Evolutionary conservation across 1,284 basidiomycete species (phyloP).

Genomic region (Xerocomus minutiporus): DNA sequence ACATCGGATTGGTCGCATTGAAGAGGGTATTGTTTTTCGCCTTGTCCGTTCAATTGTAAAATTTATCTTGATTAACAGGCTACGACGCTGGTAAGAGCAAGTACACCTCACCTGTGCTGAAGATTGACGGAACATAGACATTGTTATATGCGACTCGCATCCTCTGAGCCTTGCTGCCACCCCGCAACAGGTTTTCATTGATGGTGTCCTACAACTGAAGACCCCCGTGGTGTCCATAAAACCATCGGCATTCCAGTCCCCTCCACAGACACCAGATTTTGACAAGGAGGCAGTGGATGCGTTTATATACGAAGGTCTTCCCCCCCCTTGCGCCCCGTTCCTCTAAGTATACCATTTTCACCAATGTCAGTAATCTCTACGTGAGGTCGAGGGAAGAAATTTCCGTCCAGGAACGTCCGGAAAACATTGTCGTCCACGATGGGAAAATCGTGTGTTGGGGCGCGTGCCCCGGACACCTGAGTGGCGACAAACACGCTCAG

Average conservation of each 20-base stretch:
- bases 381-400: conserved; percentile 5
- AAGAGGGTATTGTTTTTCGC: conserved; percentile 10
- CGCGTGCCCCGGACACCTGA: conserved; percentile 19
- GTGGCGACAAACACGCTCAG: conserved; percentile 16
- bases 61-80: conserved; percentile 23
- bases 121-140: background rate
- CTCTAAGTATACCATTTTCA: conserved; percentile 13
- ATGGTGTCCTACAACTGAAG: conserved; percentile 58
- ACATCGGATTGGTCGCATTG: conserved; percentile 60
- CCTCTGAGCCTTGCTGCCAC: conserved; percentile 51
- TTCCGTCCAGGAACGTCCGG: conserved; percentile 22
- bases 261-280: conserved; percentile 52
- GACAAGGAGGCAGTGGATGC: conserved; percentile 51
- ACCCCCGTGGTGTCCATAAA: conserved; percentile 34
- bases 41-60: background rate
- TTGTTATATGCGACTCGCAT: conserved; percentile 27
- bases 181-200: conserved; percentile 64
- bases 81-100: conserved; percentile 36
- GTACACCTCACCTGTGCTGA: background rate
- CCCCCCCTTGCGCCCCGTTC: conserved; percentile 42
- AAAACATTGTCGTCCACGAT: conserved; percentile 40
- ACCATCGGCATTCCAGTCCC: conserved; percentile 30
- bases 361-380: conserved; percentile 18
- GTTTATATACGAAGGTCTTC: conserved; percentile 58
- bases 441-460: conserved; percentile 44